Base-by-base conservation (phyloP, 2,329 filamentous ascomycete genomes). In the Aspergillus tanneri region DNA sequence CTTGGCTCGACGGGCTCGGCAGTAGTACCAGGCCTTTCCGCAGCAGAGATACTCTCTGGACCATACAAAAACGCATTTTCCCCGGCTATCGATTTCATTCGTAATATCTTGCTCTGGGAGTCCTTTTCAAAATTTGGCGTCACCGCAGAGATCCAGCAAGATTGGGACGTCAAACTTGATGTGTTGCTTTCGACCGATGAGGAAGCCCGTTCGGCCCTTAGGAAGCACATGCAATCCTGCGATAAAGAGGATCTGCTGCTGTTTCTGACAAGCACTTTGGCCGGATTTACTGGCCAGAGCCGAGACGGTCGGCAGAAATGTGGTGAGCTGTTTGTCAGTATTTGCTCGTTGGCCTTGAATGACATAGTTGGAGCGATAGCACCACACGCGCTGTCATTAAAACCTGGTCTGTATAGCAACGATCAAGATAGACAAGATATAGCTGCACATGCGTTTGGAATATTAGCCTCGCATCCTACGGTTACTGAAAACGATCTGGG, bases 91-190 rank as follows among this genome's bases (percentile, higher is more conserved):
- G 77, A 77, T 4, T 95, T 90, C 58, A 83, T 83, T 52, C 77
- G 82, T 14, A 79, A 81, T 46, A 75, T 86, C 23, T 70, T 86
- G 3, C 70, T 86, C 27, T 75, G 80, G 55, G 73, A 82, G 60
- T 81, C 83, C 32, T 68, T 85, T 21, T 59, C 59, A 12, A 64
- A 70, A 10, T 72, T 73, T 10, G 62, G 67, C 1, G 69, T 77
- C 11, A 63, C 67, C 3, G 66, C 78, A 19, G 77, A 80, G 8
- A 67, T 90, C 19, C 86, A 92, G 57, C 83, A 86, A 37, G 88
- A 92, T 53, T 97, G 93, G 93, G 87, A 90, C 64, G 78, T 85
- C 37, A 86, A 87, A 56, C 75, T 97, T 2, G 87, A 91, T 56
- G 81, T 84, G 1, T 77, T 86, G 5, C 76, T 93, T 23, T 79